These are phyloP conservation scores for Bruguiera hainesii DNA, from an alignment of 441 rosid genomes.

Conservation along the genomic window DNA sequence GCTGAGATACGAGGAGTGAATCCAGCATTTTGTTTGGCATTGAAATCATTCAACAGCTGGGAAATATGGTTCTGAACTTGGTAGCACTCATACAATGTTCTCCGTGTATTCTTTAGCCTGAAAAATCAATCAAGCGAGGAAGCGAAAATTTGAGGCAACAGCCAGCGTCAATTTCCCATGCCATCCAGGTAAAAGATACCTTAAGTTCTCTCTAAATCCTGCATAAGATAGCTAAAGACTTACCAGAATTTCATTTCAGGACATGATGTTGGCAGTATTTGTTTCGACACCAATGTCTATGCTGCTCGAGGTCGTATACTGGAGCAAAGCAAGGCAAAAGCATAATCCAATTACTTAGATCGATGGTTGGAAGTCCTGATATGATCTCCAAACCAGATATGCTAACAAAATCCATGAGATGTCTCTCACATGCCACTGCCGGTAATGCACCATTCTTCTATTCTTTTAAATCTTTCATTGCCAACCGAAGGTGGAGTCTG, in stretches of 20 bases:
- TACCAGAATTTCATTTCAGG: slow-evolving; percentile 1
- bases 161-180: neutral
- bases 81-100: slow-evolving; percentile 72
- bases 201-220: too few relatives aligned
- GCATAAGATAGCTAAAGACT: neutral
- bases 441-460: too few relatives aligned
- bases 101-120: slow-evolving; percentile 79
- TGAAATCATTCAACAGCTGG: slow-evolving; percentile 61
- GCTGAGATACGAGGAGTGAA: slow-evolving; percentile 61
- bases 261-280: neutral
- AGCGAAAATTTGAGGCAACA: neutral
- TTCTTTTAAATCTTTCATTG: too few relatives aligned
- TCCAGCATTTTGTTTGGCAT: slow-evolving; percentile 42
- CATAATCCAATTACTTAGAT: too few relatives aligned
- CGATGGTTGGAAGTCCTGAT: too few relatives aligned
- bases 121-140: slow-evolving; percentile 11
- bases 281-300: too few relatives aligned
- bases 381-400: too few relatives aligned
- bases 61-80: slow-evolving; percentile 74
- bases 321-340: too few relatives aligned
- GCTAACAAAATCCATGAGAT: too few relatives aligned
- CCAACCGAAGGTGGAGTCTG: too few relatives aligned
- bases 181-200: neutral
- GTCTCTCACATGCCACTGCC: too few relatives aligned
- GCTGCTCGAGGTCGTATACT: too few relatives aligned